Base-by-base conservation (phyloP, 495 filamentous ascomycete species). In the Patellaria atrata region DNA sequence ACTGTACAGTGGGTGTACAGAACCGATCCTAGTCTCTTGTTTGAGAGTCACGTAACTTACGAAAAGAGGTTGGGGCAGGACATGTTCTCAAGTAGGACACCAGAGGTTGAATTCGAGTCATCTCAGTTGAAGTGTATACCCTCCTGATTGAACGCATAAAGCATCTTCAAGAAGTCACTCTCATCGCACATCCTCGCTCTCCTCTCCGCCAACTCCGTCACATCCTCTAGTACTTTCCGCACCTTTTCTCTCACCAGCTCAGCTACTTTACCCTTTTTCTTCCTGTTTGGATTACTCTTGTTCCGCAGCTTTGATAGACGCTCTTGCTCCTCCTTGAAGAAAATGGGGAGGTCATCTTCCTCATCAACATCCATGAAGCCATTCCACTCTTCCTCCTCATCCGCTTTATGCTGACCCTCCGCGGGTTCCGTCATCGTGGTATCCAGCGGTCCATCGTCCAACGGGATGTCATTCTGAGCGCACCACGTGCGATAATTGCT, bases 111-210 rank as follows among this genome's bases (percentile, higher is more conserved):
- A n/a, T n/a, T n/a, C n/a, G n/a, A n/a, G n/a, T n/a, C n/a, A n/a
- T n/a, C n/a, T 71, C 60, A 92, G 35, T 72, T 81, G 62, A 96
- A 96, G 62, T 93, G 86, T 41, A 94, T 87, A 11, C 82, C 82
- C 51, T 93, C 82, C 38, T 82, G 70, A 54, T 93, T 91, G 58
- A 93, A 86, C 21, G 72, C 70, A 64, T 71, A 77, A 44, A 80
- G 48, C 45, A 80, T 41, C 57, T 65, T 74, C 54, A 96, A 57
- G 51, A 94, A 94, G 45, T 93, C 85, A 32, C 79, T 81, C 56
- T 93, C 82, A 52, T 93, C 84, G 42, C 82, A 85, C 61, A 82
- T 77, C 39, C 79, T 69, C 5, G 83, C 78, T 40, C 85, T 58
- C 61, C 77, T 81, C 27, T 91, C 82, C 3, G 70, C 79, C 32